Evolutionary conservation across 768 basidiomycete genomes (phyloP), one percentile per base, ranked within the genome.

Genomic region (Xerocomellus intermedius): DNA sequence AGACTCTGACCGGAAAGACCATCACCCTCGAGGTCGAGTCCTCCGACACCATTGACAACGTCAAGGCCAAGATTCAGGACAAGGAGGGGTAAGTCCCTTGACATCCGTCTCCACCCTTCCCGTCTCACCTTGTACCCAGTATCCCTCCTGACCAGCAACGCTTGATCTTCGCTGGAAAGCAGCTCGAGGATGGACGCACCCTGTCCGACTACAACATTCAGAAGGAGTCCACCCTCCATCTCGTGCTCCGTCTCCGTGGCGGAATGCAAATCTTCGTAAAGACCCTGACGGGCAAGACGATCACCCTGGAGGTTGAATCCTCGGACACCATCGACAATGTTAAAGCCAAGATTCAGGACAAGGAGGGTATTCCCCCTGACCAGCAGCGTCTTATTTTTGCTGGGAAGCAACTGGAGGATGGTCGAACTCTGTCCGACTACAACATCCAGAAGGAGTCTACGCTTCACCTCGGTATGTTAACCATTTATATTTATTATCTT

Each of bases 151-250:
- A 94, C 74, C 93, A 93, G 64, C 92, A 95, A 69, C 92, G 94
- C 59, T 75, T 96, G n/a, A 96, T 96, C 77, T 96, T 95, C 60
- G 94, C 94, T 43, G 94, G 94, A 56, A 95, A 96, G 76, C 94
- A 95, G 71, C 83, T 97, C 26, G 94, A 96, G 71, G 94, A 97
- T 66, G 94, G 94, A 4, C 86, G 94, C 46, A 96, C 90, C 4
- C 79, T 93, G 1, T 89, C 88, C 8, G 90, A 91, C 62, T 92
- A 93, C 70, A 92, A 94, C 70, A 94, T 96, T 63, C 94, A 96
- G 82, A 95, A 95, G 78, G 93, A 96, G 76, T 91, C 87, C 0
- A 95, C 93, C 37, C 87, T 96, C 50, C 94, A 95, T 65, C 82
- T 64, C 0, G 91, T 94, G 24, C 83, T 95, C 30, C 89, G 93